These are phyloP conservation scores for Trichophyton mentagrophytes DNA, from an alignment of 2,329 filamentous ascomycete species.

Conservation along the genomic window DNA sequence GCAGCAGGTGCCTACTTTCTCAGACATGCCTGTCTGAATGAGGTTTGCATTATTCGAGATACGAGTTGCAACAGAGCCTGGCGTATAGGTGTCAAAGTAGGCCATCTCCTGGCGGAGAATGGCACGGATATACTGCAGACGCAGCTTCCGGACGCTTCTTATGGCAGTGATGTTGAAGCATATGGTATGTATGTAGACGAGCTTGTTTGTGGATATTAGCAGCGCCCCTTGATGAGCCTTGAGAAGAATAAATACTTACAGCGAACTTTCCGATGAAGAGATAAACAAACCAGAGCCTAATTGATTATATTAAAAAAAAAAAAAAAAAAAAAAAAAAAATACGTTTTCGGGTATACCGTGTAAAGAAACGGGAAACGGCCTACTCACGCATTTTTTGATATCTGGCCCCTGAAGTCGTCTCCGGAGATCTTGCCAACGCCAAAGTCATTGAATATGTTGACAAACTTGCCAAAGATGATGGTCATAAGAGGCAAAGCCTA, in stretches of 20 bases:
- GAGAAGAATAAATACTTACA: conserved; percentile 6
- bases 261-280: conserved; percentile 50
- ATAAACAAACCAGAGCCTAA: conserved; percentile 51
- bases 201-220: conserved; percentile 25
- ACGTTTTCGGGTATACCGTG: neutral
- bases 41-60: conserved; percentile 17
- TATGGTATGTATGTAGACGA: conserved; percentile 51
- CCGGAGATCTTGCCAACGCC: conserved; percentile 21
- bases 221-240: neutral
- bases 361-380: neutral
- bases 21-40: conserved; percentile 13
- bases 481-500: conserved; percentile 34
- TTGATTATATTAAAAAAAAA: neutral
- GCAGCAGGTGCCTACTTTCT: conserved; percentile 15
- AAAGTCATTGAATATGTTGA: conserved; percentile 36
- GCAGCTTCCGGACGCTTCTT: conserved; percentile 18
- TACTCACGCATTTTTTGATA: conserved; percentile 26
- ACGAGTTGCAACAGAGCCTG: conserved; percentile 15
- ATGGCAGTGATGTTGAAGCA: conserved; percentile 35
- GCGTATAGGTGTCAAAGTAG: conserved; percentile 20
- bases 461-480: conserved; percentile 41
- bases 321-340: neutral
- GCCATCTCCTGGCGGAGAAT: conserved; percentile 18
- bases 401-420: conserved; percentile 26
- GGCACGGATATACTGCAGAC: conserved; percentile 14